These are phyloP conservation scores for Astragalus glycyphyllos DNA, from an alignment of 306 rosid species.

Conservation along the genomic window DNA sequence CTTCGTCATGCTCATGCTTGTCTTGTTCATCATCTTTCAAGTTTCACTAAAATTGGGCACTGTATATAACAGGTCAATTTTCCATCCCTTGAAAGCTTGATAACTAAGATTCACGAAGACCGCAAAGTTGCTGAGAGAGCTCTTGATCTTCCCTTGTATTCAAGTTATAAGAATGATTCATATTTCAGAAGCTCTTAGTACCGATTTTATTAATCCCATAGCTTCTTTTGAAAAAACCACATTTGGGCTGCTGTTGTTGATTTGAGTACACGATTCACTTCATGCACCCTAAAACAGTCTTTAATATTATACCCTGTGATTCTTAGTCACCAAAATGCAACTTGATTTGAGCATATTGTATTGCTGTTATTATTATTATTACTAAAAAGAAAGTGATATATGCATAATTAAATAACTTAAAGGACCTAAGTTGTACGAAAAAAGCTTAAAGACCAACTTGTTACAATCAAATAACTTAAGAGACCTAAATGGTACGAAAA, in stretches of 20 bases:
- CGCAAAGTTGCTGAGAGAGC: slow-evolving; percentile 72
- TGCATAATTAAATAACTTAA: too few relatives aligned
- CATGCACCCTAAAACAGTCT: slow-evolving; percentile 14
- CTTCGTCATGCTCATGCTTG: slow-evolving; percentile 9
- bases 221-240: slow-evolving; percentile 20
- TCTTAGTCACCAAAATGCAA: slow-evolving; percentile 18
- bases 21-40: background rate
- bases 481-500: too few relatives aligned
- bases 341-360: background rate
- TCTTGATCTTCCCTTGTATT: slow-evolving; percentile 88
- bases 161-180: slow-evolving; percentile 63
- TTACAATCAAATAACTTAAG: too few relatives aligned
- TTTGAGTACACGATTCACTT: background rate
- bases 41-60: slow-evolving; percentile 42
- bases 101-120: slow-evolving; percentile 85
- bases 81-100: slow-evolving; percentile 73
- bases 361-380: too few relatives aligned
- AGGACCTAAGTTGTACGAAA: too few relatives aligned
- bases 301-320: background rate
- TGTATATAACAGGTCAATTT: slow-evolving; percentile 73
- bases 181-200: slow-evolving; percentile 52
- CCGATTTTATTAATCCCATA: slow-evolving; percentile 11
- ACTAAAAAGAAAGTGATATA: background rate
- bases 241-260: slow-evolving; percentile 22
- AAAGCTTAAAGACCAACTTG: too few relatives aligned